Conservation (phyloP, 202 grass and related monocot genomes). For the Digitaria exilis region DNA sequence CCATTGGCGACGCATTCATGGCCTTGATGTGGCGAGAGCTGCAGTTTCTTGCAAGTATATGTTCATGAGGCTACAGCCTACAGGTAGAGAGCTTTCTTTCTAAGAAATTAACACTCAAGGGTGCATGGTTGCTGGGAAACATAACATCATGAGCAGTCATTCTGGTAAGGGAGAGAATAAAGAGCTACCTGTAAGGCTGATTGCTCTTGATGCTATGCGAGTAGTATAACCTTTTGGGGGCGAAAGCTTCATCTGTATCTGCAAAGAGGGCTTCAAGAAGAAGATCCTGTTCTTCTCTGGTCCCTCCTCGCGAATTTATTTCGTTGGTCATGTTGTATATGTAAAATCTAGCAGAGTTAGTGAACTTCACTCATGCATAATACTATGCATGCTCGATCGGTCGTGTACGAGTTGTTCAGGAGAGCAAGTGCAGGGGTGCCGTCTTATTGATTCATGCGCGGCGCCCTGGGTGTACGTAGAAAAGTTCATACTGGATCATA, state of each 20-base stretch:
- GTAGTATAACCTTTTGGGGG: slow-evolving; percentile 46
- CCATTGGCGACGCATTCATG: background rate
- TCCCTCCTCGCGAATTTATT: slow-evolving; percentile 44
- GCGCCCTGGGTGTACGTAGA: slow-evolving; percentile 34
- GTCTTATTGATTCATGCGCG: slow-evolving; percentile 4
- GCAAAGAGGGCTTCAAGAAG: slow-evolving; percentile 42
- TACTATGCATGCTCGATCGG: background rate
- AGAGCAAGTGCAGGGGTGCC: background rate
- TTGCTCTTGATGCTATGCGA: slow-evolving; percentile 96
- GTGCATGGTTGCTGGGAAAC: slow-evolving; percentile 40
- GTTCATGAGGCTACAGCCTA: slow-evolving; percentile 20
- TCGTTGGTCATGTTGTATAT: slow-evolving; percentile 44
- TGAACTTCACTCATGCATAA: slow-evolving; percentile 17
- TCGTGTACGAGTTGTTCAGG: background rate
- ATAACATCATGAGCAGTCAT: slow-evolving; percentile 99
- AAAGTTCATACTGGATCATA: slow-evolving; percentile 15
- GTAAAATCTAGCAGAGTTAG: slow-evolving; percentile 43
- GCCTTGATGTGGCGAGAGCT: background rate
- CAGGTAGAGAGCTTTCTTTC: slow-evolving; percentile 4
- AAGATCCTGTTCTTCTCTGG: slow-evolving; percentile 44
- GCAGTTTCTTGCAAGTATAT: slow-evolving; percentile 35
- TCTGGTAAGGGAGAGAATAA: slow-evolving; percentile 51
- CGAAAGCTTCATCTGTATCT: slow-evolving; percentile 53
- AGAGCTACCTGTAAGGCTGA: slow-evolving; percentile 61
- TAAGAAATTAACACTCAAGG: slow-evolving; percentile 2